Conservation (phyloP, 805 yeast species). For the Komagataella pastoris region DNA sequence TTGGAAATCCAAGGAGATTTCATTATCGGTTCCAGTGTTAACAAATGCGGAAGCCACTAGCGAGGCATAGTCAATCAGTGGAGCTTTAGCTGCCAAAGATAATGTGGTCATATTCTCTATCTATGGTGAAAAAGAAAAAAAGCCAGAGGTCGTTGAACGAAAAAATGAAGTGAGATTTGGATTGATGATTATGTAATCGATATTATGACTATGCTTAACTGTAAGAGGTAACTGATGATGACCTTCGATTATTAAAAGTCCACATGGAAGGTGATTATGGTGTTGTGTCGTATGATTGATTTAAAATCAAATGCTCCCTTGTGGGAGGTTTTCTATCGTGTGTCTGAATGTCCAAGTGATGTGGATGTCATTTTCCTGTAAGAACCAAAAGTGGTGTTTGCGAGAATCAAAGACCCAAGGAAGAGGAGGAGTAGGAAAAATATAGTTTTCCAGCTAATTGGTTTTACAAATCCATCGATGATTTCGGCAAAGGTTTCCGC, state of each 20-base stretch:
- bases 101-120: conserved; percentile 14
- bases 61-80: conserved; percentile 65
- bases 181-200: background rate
- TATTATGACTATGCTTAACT: background rate
- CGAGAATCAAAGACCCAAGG: conserved; percentile 37
- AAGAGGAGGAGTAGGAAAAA: conserved; percentile 29
- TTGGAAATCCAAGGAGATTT: conserved; percentile 48
- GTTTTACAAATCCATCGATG: conserved; percentile 59
- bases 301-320: background rate
- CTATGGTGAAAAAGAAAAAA: background rate
- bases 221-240: background rate
- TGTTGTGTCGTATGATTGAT: background rate
- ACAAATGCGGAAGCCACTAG: conserved; percentile 69
- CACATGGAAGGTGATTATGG: background rate
- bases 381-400: conserved; percentile 35
- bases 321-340: conserved; percentile 7
- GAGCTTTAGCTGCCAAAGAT: conserved; percentile 77
- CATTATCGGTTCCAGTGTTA: conserved; percentile 34
- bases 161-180: background rate
- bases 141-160: background rate
- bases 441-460: conserved; percentile 60
- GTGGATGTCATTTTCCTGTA: conserved; percentile 3
- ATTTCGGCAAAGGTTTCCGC: conserved; percentile 80
- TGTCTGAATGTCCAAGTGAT: conserved; percentile 1
- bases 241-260: background rate